Base-by-base conservation (phyloP, 176 grass and related monocot genomes). In the Ensete ventricosum region DNA sequence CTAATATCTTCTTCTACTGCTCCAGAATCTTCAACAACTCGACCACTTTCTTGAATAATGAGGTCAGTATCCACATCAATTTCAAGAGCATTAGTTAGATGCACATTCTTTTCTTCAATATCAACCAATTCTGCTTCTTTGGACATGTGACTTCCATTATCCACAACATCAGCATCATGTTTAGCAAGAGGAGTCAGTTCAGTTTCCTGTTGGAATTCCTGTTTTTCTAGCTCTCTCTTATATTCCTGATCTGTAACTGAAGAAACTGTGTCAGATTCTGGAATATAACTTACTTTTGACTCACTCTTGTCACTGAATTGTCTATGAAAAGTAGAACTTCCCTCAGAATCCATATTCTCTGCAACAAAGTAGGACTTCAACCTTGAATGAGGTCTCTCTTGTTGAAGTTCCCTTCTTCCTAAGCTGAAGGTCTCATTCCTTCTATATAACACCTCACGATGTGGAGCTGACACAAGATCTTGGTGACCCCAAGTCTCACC, bases 321-420 rank as follows among this genome's bases (percentile, higher is more conserved):
- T 25, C 73, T 75, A 8, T 75, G 54, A 29, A 75, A 75, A 75
- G 54, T 58, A 49, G 73, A 75, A 59, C 16, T 60, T 60, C 13
- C 27, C 50, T 49, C 26, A 9, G 17, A 75, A 60, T 75, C 25
- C 54, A 11, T 65, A 21, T 14, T 70, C 67, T 50, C 67, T 70
- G 48, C 77, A 72, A 85, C 80, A 88, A 83, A 88, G 87, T 86
- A 87, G 62, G 94, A 86, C 69, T 84, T 91, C 13, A 93, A 77
- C 72, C 80, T 84, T 59, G 90, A 93, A 78, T 71, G 72, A 63
- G 11, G 27, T 70, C 25, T 69, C 27, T 77, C 20, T 53, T 24
- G 43, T 9, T 26, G 75, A 53, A 53, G 21, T 26, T 51, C 60
- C 49, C 62, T 51, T 77, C 50, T 77, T 66, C 22, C 57, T 72